A percentile compares a stretch with the other conserved stretches of the same genome.
phyloP scores from a whole-genome alignment of 306 rosid genomes.

The Vigna radiata region DNA sequence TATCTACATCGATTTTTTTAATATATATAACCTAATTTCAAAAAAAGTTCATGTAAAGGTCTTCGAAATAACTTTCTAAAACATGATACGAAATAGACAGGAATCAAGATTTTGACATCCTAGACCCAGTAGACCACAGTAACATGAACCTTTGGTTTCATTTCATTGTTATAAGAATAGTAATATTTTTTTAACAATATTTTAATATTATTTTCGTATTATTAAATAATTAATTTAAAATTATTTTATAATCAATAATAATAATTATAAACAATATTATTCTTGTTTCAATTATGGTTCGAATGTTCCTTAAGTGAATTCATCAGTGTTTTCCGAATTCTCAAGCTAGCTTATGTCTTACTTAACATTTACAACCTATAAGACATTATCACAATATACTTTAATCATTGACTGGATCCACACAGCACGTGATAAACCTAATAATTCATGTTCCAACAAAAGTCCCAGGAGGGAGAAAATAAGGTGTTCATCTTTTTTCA shows the following conservation, averaged over 20 bases:
- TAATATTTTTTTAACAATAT: not conserved
- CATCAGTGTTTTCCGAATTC: not conserved
- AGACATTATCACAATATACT: not conserved
- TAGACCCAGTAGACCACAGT: too few relatives aligned
- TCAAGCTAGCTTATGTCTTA: conserved; percentile 27
- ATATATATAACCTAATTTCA: too few relatives aligned
- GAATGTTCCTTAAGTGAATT: not conserved
- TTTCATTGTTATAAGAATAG: not conserved
- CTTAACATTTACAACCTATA: conserved; percentile 7
- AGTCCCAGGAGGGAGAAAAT: not conserved
- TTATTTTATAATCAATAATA: too few relatives aligned
- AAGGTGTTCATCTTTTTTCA: not conserved
- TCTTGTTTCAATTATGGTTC: not conserved
- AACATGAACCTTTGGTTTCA: not conserved
- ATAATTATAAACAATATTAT: too few relatives aligned
- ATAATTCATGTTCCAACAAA: not conserved
- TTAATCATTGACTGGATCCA: conserved; percentile 32
- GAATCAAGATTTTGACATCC: too few relatives aligned
- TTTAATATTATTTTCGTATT: too few relatives aligned
- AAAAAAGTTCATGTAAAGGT: too few relatives aligned
- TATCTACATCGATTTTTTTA: too few relatives aligned
- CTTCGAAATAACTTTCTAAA: too few relatives aligned
- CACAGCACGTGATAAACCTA: conserved; percentile 19
- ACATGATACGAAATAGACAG: too few relatives aligned
- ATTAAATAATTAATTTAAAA: too few relatives aligned